Conservation (phyloP, 139 green algal species). For the Closterium sp. region DNA sequence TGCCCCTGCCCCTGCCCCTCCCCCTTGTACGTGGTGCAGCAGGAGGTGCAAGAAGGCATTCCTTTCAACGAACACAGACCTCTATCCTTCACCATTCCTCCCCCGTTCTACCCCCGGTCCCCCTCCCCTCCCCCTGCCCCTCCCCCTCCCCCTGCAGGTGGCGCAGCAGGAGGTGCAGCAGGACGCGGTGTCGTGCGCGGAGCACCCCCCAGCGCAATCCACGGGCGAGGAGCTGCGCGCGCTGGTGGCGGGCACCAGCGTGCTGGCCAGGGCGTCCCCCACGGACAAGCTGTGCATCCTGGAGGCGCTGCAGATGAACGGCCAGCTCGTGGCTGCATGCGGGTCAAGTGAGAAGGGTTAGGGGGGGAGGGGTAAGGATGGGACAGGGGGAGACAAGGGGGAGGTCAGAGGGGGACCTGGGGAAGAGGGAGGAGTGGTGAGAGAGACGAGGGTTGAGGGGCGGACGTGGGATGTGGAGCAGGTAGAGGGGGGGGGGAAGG, state of each 20-base stretch:
- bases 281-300: conserved; percentile 92
- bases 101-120: background rate
- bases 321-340: conserved; percentile 78
- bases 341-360: background rate
- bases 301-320: conserved; percentile 73
- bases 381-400: too few species aligned
- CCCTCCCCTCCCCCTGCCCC: background rate
- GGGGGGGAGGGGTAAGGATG: too few species aligned
- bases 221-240: conserved; percentile 19
- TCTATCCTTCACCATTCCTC: background rate
- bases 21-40: background rate
- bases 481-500: too few species aligned
- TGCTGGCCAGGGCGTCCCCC: conserved; percentile 83
- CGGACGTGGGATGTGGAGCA: too few species aligned
- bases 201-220: background rate
- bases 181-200: background rate
- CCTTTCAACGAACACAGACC: too few species aligned
- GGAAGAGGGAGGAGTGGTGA: too few species aligned
- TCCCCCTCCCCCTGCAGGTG: background rate
- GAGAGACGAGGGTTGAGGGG: too few species aligned
- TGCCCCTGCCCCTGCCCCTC: background rate
- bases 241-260: background rate
- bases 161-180: background rate
- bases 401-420: too few species aligned
- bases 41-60: too few species aligned